These are phyloP conservation scores for Triticum turgidum DNA, from an alignment of 176 grass and related monocot genomes.

Conservation along the genomic window DNA sequence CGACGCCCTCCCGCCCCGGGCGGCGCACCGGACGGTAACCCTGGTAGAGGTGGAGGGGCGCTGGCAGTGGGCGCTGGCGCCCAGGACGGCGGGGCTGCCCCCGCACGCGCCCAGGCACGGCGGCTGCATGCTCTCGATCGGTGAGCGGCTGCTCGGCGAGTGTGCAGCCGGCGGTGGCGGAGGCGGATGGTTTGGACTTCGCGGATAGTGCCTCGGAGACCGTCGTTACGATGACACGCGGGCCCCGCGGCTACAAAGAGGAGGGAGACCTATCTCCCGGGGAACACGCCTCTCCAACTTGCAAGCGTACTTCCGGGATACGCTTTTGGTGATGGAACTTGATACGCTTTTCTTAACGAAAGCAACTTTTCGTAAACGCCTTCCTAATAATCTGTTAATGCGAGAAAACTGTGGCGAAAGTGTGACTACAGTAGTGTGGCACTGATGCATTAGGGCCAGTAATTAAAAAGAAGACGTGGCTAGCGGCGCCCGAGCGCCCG, in stretches of 20 bases:
- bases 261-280: not conserved
- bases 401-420: too few species aligned
- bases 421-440: not conserved
- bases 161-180: not conserved
- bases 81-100: constrained; percentile 22
- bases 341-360: too few species aligned
- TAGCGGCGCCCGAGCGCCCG: too few species aligned
- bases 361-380: too few species aligned
- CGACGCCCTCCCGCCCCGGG: constrained; percentile 28
- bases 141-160: not conserved
- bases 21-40: constrained; percentile 27
- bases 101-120: constrained; percentile 57
- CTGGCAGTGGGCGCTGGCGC: not conserved
- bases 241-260: not conserved
- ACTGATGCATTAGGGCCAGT: not conserved
- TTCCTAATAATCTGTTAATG: too few species aligned
- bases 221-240: not conserved
- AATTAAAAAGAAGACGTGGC: not conserved
- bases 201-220: constrained; percentile 28
- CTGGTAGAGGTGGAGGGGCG: not conserved
- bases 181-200: constrained; percentile 7
- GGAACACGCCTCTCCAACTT: not conserved
- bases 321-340: not conserved
- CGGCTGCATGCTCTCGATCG: constrained; percentile 60
- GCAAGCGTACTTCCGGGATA: rapidly evolving